Percentiles rank a stretch among this genome's conserved stretches.
Conservation (phyloP, 192 early-diverging fungal species). For the Chytriomyces hyalinus region DNA sequence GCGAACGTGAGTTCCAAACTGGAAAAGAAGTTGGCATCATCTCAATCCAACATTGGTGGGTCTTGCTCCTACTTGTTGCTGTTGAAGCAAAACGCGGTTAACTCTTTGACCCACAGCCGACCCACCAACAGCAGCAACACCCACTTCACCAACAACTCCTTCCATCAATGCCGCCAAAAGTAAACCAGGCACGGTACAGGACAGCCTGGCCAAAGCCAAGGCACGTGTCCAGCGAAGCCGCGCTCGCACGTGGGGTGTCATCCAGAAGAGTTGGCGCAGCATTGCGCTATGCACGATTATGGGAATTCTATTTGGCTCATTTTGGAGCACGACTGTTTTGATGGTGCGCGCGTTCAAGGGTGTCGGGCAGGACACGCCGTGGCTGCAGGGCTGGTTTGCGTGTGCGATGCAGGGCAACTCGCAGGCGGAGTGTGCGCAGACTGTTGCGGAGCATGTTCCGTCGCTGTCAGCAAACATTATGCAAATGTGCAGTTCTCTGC, state of each 20-base stretch:
- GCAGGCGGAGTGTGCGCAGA: not conserved
- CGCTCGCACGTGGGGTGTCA: not conserved
- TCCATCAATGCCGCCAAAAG: not conserved
- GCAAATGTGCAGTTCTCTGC: not conserved
- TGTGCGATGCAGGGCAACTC: conserved; percentile 17
- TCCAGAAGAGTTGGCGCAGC: conserved; percentile 1
- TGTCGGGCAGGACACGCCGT: not conserved
- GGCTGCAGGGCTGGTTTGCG: conserved; percentile 5
- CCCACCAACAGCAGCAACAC: not conserved
- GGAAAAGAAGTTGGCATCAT: not conserved
- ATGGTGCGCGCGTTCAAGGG: not conserved
- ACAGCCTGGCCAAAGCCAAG: not conserved
- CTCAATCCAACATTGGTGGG: not conserved
- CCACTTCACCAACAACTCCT: no score
- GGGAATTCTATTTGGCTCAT: not conserved
- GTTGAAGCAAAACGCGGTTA: not conserved
- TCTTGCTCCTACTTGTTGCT: not conserved
- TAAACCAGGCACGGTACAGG: not conserved
- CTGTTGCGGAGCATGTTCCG: not conserved
- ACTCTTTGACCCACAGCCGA: not conserved
- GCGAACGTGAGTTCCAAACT: not conserved
- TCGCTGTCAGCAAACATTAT: not conserved
- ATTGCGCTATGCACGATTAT: conserved; percentile 1
- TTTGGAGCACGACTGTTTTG: not conserved
- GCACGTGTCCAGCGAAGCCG: not conserved